Conservation (phyloP, 352 stramenopile genomes). For the Phytophthora sansomeana region DNA sequence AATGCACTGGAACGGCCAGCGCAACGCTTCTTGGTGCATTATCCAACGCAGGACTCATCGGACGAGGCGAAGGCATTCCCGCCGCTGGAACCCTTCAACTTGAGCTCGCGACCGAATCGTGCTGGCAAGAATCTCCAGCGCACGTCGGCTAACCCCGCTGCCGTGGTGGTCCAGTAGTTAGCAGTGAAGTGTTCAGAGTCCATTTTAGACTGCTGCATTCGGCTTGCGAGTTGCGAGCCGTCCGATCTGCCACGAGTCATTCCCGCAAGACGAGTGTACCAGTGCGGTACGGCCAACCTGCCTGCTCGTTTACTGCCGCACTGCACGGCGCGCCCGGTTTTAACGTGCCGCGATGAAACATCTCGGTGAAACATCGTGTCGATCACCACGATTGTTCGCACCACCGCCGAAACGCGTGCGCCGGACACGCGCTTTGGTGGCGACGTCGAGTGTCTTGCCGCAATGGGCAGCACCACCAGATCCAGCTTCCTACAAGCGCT, state of each 20-base stretch:
- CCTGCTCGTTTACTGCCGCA: no score
- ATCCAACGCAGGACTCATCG: slow-evolving; percentile 21
- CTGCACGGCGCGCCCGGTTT: no score
- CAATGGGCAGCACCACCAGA: not conserved
- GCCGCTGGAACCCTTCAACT: slow-evolving; percentile 31
- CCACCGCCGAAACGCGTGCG: no score
- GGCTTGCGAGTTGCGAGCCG: no score
- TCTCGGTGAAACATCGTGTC: not conserved
- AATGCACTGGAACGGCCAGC: slow-evolving; percentile 24
- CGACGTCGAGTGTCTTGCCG: no score
- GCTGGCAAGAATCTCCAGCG: not conserved
- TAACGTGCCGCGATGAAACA: not conserved
- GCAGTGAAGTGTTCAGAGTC: no score
- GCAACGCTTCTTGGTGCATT: slow-evolving; percentile 5
- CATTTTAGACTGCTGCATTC: no score
- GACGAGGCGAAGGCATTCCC: slow-evolving; percentile 19
- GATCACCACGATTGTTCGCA: not conserved
- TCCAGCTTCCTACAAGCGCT: not conserved
- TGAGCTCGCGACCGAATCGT: not conserved
- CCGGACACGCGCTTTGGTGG: no score
- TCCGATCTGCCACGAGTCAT: not conserved
- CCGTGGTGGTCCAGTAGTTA: not conserved
- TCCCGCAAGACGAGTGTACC: not conserved
- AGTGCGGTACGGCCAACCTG: not conserved
- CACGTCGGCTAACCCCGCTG: not conserved